Evolutionary conservation across 768 basidiomycete genomes (phyloP), one percentile per base, ranked within the genome.

Genomic region (Lactarius quietus): DNA sequence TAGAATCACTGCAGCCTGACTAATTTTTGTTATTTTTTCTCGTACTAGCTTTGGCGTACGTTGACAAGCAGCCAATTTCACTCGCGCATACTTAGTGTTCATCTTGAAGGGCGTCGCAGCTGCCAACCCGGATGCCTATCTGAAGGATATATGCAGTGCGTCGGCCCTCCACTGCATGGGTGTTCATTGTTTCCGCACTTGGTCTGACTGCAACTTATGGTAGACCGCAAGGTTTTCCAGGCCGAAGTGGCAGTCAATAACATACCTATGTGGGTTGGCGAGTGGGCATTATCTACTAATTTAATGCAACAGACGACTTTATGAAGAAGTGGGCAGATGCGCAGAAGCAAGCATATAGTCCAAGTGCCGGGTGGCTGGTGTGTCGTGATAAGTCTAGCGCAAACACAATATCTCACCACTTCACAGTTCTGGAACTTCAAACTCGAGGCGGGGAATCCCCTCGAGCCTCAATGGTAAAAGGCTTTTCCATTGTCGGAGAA

Each of bases 351-450:
- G 78, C 82, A 1, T 90, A 89, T 60, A 79, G 81, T 61, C 74
- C 86, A 65, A 79, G 81, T 39, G 80, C 81, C 2, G 88, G 88
- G 33, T 90, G 88, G 87, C 79, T 89, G 48, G 87, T 88, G 68
- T 75, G 85, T 33, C 43, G 10, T 1, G 7, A 17, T 33, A 54
- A 5, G 12, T 17, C 61, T 4, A 35, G 3, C 14, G 20, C n/a
- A 12, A 8, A 52, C 45, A 18, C 15, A 31, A 33, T 14, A 43
- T 43, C n/a, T 6, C 17, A 18, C 41, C 8, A 36, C 31, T 1
- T 14, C 59, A 6, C 63, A 84, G 84, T 86, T 80, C 73, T 91
- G 89, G 89, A 89, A 84, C 74, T 90, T 91, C 79, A 89, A 87
- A 70, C 78, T 85, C 7, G 90, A 91, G 74, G 81, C 75, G 43